Evolutionary conservation across 2,329 filamentous ascomycete genomes (phyloP).

Genomic region (Colletotrichum cuscutae): DNA sequence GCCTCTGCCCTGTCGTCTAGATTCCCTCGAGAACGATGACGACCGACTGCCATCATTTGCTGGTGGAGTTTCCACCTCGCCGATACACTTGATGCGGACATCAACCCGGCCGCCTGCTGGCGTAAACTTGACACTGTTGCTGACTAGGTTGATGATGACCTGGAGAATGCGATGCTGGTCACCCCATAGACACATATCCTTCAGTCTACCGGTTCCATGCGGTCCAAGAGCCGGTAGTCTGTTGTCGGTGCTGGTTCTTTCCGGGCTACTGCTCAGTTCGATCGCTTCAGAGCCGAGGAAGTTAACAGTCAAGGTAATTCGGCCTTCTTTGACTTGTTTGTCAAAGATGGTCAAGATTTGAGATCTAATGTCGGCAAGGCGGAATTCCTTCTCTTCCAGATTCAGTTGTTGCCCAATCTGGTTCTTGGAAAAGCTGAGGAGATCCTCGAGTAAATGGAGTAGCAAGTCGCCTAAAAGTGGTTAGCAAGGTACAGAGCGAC

Average conservation of each 20-base stretch:
- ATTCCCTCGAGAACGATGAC: constrained; percentile 63
- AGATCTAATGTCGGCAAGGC: constrained; percentile 82
- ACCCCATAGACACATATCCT: constrained; percentile 91
- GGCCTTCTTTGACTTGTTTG: constrained; percentile 84
- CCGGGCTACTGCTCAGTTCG: constrained; percentile 39
- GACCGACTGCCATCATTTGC: constrained; percentile 57
- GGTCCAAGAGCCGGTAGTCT: constrained; percentile 70
- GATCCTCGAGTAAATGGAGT: constrained; percentile 86
- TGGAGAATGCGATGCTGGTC: constrained; percentile 92
- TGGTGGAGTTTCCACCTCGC: constrained; percentile 61
- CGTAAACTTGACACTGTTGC: constrained; percentile 93
- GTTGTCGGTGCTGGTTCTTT: constrained; percentile 39
- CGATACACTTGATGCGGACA: constrained; percentile 79
- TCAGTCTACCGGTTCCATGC: constrained; percentile 73
- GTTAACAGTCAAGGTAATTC: constrained; percentile 77
- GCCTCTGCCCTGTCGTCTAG: constrained; percentile 51
- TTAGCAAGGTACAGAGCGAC: constrained; percentile 8
- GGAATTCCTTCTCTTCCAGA: constrained; percentile 87
- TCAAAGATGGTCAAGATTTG: constrained; percentile 90
- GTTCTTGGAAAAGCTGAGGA: constrained; percentile 94
- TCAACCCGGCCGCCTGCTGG: constrained; percentile 79
- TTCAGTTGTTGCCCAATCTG: constrained; percentile 87
- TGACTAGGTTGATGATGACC: constrained; percentile 93
- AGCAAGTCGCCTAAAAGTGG: constrained; percentile 70
- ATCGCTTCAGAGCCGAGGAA: constrained; percentile 68